A percentile compares a stretch with the other conserved stretches of the same genome.
These are phyloP conservation scores for Penicillium sp. DNA, from an alignment of 2,329 filamentous ascomycete species.

Conservation along the genomic window DNA sequence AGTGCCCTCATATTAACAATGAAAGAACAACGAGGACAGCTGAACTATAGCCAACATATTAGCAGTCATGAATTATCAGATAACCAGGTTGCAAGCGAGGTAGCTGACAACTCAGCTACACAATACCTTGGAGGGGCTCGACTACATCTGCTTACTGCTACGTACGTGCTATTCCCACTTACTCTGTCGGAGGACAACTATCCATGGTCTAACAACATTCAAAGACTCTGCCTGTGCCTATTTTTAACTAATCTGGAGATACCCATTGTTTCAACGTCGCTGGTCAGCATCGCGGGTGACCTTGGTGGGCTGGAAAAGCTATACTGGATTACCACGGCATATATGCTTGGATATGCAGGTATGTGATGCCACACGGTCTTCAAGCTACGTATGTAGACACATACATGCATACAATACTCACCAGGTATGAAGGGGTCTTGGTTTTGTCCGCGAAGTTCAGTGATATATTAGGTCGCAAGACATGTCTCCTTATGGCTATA, in stretches of 20 bases:
- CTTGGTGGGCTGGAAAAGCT: constrained; percentile 1
- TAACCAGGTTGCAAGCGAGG: neutral
- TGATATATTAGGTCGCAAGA: constrained; percentile 3
- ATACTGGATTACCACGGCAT: constrained; percentile 3
- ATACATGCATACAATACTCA: neutral
- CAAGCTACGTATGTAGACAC: neutral
- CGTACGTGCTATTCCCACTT: neutral
- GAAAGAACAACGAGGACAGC: neutral
- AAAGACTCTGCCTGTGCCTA: neutral
- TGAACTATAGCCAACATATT: neutral
- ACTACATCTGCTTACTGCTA: neutral
- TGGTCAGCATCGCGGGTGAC: neutral
- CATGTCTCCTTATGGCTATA: neutral
- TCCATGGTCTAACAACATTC: neutral
- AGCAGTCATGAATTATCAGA: neutral
- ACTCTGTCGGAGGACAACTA: neutral
- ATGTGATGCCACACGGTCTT: neutral
- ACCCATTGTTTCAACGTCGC: constrained; percentile 4
- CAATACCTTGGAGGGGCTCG: neutral
- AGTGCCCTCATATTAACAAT: neutral
- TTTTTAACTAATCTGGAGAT: constrained; percentile 5
- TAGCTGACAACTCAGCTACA: neutral
- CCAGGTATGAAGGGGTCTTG: neutral
- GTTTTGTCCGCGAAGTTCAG: constrained; percentile 2
- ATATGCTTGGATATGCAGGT: constrained; percentile 4